Evolutionary conservation across 805 yeast species (phyloP).

Genomic region (Peterozyma xylosa): DNA sequence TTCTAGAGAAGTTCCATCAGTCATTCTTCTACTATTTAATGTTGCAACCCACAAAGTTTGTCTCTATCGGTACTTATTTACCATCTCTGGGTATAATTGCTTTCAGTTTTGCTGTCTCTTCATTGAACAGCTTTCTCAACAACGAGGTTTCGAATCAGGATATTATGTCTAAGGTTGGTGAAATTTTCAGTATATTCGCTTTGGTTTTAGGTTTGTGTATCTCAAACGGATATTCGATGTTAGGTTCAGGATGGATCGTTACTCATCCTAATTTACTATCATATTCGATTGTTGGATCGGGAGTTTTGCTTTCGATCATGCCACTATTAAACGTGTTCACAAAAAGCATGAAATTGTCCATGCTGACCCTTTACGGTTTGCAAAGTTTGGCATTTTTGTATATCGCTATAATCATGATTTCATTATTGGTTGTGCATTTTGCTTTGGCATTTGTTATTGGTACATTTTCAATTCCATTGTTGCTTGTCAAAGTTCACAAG

Average conservation of each 20-base stretch:
- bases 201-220: constrained; percentile 15
- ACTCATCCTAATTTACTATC: background rate
- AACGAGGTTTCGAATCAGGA: constrained; percentile 23
- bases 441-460: constrained; percentile 72
- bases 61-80: constrained; percentile 87
- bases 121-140: constrained; percentile 50
- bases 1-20: constrained; percentile 94
- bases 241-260: constrained; percentile 2
- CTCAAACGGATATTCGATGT: constrained; percentile 14
- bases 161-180: constrained; percentile 1
- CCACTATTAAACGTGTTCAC: constrained; percentile 4
- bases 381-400: constrained; percentile 34
- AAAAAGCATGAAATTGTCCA: constrained; percentile 12
- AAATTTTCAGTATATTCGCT: constrained; percentile 23
- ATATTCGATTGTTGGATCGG: background rate
- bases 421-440: constrained; percentile 77
- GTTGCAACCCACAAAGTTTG: constrained; percentile 71
- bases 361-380: constrained; percentile 18
- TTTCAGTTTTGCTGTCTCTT: constrained; percentile 58
- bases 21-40: constrained; percentile 89
- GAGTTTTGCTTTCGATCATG: background rate
- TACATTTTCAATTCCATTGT: constrained; percentile 65
- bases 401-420: constrained; percentile 60
- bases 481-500: constrained; percentile 34
- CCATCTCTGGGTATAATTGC: constrained; percentile 79